phyloP scores from a whole-genome alignment of 768 basidiomycete species.

The Erythrobasidium yunnanense region DNA sequence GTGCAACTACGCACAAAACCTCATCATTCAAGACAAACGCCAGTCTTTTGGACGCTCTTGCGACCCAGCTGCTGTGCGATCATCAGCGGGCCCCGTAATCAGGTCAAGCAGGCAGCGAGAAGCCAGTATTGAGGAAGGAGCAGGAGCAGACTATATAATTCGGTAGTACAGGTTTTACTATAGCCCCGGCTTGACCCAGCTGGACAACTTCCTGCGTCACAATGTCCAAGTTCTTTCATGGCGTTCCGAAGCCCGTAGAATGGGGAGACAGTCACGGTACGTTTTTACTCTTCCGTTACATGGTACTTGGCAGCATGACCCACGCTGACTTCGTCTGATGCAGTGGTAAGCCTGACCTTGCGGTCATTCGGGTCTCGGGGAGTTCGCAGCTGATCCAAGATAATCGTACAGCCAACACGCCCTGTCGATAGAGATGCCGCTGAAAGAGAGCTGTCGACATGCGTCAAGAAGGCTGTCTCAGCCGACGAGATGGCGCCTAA shows the following conservation, averaged over 20 bases:
- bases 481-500: slow-evolving; percentile 93
- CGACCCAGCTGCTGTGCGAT: too few relatives aligned
- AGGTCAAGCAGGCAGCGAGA: too few relatives aligned
- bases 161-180: too few relatives aligned
- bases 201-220: not conserved
- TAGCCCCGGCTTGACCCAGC: too few relatives aligned
- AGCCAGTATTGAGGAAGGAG: too few relatives aligned
- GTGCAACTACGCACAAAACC: too few relatives aligned
- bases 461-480: slow-evolving; percentile 97
- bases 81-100: too few relatives aligned
- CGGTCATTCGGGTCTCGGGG: too few relatives aligned
- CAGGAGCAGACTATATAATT: too few relatives aligned
- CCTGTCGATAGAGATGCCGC: slow-evolving; percentile 99
- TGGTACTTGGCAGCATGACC: not conserved
- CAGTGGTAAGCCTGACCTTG: not conserved
- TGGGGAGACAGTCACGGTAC: slow-evolving; percentile 17
- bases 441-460: slow-evolving; percentile 80
- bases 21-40: too few relatives aligned
- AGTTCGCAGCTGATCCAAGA: not conserved
- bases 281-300: not conserved
- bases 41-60: too few relatives aligned
- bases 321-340: not conserved
- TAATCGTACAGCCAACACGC: slow-evolving; percentile 63
- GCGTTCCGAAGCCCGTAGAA: slow-evolving; percentile 2
- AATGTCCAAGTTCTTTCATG: not conserved